Evolutionary conservation across 1,284 basidiomycete genomes (phyloP).

Genomic region (Lentinula novae-zelandiae): DNA sequence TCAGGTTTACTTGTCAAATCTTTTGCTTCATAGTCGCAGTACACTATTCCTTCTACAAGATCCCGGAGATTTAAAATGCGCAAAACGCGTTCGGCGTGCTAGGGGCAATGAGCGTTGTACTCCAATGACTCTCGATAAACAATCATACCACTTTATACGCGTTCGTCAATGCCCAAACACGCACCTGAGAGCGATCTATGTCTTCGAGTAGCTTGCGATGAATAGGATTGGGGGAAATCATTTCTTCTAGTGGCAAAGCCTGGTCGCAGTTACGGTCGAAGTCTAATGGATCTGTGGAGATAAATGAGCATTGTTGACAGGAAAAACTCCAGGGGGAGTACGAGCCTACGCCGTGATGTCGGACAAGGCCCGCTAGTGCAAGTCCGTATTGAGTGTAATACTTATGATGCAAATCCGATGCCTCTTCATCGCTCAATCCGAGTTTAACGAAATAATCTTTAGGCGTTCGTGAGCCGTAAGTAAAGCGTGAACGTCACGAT

Average conservation of each 20-base stretch:
- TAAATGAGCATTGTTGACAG: background rate
- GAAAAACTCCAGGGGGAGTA: slow-evolving; percentile 14
- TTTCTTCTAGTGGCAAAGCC: slow-evolving; percentile 77
- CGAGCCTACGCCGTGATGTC: slow-evolving; percentile 76
- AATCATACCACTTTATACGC: slow-evolving; percentile 68
- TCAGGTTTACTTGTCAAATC: slow-evolving; percentile 86
- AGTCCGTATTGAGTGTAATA: slow-evolving; percentile 85
- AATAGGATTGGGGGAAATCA: slow-evolving; percentile 64
- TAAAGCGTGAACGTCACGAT: background rate
- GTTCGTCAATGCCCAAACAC: slow-evolving; percentile 84
- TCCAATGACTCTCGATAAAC: background rate
- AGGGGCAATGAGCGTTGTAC: background rate
- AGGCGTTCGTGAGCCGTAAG: background rate
- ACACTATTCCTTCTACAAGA: slow-evolving; percentile 77
- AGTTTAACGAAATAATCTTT: slow-evolving; percentile 75
- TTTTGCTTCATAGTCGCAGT: slow-evolving; percentile 71
- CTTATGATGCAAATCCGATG: slow-evolving; percentile 65
- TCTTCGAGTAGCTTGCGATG: slow-evolving; percentile 72
- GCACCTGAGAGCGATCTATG: slow-evolving; percentile 72
- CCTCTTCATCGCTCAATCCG: slow-evolving; percentile 67
- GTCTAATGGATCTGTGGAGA: slow-evolving; percentile 70
- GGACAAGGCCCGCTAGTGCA: slow-evolving; percentile 78
- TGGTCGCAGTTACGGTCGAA: slow-evolving; percentile 86
- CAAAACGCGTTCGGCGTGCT: slow-evolving; percentile 84
- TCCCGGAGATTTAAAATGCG: slow-evolving; percentile 71